Percentiles rank a stretch among this genome's conserved stretches.
Conservation (phyloP, 306 rosid genomes). For the Glycine soja region DNA sequence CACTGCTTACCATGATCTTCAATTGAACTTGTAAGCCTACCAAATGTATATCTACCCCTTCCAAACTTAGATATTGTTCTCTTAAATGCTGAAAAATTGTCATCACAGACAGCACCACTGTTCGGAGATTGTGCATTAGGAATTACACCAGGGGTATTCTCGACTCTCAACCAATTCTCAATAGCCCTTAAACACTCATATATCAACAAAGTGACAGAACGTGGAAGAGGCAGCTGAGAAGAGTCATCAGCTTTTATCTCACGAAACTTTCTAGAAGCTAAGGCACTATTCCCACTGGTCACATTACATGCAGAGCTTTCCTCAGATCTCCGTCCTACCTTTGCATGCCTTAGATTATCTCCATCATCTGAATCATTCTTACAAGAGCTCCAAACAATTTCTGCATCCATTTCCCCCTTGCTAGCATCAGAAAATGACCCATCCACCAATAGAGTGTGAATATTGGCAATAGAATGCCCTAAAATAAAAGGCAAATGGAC, state of each 20-base stretch:
- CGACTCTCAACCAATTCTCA: conserved; percentile 79
- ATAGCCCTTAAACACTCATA: conserved; percentile 85
- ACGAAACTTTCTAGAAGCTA: conserved; percentile 50
- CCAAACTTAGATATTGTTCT: conserved; percentile 69
- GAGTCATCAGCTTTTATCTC: conserved; percentile 56
- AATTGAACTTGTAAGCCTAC: conserved; percentile 67
- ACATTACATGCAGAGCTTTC: conserved; percentile 79
- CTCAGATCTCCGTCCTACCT: conserved; percentile 84
- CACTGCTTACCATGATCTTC: conserved; percentile 61
- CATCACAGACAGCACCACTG: conserved; percentile 52
- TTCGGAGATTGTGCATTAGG: conserved; percentile 53
- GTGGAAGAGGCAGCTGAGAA: conserved; percentile 58
- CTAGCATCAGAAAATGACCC: conserved; percentile 80
- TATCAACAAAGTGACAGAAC: conserved; percentile 71
- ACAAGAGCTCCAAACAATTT: conserved; percentile 45
- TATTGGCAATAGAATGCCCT: conserved; percentile 76
- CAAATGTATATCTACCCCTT: conserved; percentile 69
- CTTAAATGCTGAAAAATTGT: conserved; percentile 70
- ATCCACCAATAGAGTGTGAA: conserved; percentile 83
- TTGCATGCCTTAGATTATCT: conserved; percentile 71
- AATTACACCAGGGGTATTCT: conserved; percentile 58
- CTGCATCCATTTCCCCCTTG: conserved; percentile 62
- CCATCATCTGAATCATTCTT: conserved; percentile 63
- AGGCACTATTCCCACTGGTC: conserved; percentile 52
- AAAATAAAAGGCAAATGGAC: conserved; percentile 74